Conservation (phyloP, 805 yeast species). For the Komagataella kurtzmanii region DNA sequence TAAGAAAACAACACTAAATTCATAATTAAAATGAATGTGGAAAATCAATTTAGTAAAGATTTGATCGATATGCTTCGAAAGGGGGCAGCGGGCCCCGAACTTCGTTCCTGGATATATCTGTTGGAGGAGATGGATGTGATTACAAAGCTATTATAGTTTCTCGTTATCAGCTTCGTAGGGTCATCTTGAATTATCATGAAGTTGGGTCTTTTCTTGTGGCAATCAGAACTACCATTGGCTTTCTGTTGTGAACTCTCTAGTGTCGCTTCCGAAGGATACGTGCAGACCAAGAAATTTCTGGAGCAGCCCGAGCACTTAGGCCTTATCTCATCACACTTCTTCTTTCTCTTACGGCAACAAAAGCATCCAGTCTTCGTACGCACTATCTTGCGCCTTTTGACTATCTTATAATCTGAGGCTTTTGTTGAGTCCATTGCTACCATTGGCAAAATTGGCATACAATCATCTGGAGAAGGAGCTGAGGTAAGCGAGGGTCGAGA, state of each 20-base stretch:
- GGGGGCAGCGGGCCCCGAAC: background rate
- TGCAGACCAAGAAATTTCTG: slow-evolving; percentile 19
- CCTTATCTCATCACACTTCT: slow-evolving; percentile 22
- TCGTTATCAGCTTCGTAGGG: slow-evolving; percentile 1
- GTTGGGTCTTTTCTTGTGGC: background rate
- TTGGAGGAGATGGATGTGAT: slow-evolving; percentile 9
- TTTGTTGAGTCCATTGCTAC: slow-evolving; percentile 5
- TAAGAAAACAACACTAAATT: background rate
- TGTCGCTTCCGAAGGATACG: slow-evolving; percentile 12
- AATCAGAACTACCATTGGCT: background rate
- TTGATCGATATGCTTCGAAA: background rate
- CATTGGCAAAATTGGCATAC: slow-evolving; percentile 6
- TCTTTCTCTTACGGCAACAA: slow-evolving; percentile 23
- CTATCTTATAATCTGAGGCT: background rate
- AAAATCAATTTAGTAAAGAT: background rate
- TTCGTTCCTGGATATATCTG: background rate
- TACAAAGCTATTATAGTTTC: background rate
- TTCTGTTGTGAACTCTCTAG: background rate
- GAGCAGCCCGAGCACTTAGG: slow-evolving; percentile 22
- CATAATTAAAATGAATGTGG: background rate
- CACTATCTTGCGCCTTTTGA: slow-evolving; percentile 15
- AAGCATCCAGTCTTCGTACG: slow-evolving; percentile 24
- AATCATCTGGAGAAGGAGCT: background rate
- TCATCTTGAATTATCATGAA: slow-evolving; percentile 1
- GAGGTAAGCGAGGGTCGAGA: background rate